Evolutionary conservation across 441 rosid genomes (phyloP).

Genomic region (Eutrema salsugineum): DNA sequence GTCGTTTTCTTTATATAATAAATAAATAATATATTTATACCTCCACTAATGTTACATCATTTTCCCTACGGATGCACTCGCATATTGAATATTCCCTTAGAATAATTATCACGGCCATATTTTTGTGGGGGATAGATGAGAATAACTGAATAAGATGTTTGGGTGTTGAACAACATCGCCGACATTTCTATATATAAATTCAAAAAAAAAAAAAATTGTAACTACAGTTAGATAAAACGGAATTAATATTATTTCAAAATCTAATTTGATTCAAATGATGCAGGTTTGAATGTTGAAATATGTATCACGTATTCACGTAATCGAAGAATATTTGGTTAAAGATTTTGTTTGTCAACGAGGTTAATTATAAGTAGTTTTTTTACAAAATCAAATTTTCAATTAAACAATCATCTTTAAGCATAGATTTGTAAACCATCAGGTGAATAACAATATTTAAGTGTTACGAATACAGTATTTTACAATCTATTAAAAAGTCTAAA

Average conservation of each 20-base stretch:
- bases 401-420: background rate
- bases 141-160: conserved; percentile 20
- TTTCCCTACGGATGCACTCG: conserved; percentile 29
- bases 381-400: too few species aligned
- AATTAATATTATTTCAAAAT: background rate
- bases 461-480: background rate
- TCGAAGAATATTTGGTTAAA: too few species aligned
- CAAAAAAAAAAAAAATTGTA: background rate
- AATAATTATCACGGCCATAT: conserved; percentile 14
- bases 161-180: background rate
- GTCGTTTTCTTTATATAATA: conserved; percentile 10
- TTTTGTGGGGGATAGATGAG: conserved; percentile 24
- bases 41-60: conserved; percentile 26
- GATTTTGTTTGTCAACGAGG: too few species aligned
- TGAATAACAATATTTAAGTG: background rate
- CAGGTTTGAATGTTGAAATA: background rate
- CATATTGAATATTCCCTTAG: conserved; percentile 19
- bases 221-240: background rate
- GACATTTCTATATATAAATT: background rate
- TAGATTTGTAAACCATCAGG: background rate
- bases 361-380: too few species aligned
- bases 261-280: background rate
- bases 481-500: too few species aligned
- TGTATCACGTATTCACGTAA: too few species aligned
- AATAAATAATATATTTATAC: background rate